Conservation (phyloP, 2,329 filamentous ascomycete genomes). For the Coniochaeta hoffmannii region DNA sequence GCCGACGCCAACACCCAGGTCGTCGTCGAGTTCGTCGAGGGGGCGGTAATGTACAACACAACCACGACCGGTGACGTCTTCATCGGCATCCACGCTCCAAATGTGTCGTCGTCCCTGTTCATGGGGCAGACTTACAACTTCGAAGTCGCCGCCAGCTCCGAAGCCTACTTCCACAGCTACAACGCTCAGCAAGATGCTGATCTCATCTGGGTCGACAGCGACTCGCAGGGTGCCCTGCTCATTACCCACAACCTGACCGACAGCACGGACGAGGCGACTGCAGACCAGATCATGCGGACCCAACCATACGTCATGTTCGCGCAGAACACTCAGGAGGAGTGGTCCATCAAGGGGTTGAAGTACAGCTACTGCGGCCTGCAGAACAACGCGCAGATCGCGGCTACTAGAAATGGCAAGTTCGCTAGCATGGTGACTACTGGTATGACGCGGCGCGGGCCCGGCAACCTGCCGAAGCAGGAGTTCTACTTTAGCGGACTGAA, state of each 20-base stretch:
- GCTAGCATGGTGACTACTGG: conserved; percentile 44
- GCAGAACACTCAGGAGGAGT: conserved; percentile 46
- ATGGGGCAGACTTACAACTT: conserved; percentile 63
- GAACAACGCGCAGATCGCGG: conserved; percentile 55
- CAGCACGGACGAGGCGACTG: conserved; percentile 37
- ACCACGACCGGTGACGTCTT: conserved; percentile 62
- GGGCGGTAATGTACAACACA: conserved; percentile 60
- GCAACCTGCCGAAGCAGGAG: conserved; percentile 71
- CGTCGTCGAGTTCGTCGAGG: conserved; percentile 50
- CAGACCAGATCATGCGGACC: conserved; percentile 47
- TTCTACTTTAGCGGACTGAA: conserved; percentile 78
- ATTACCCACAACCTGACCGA: conserved; percentile 67
- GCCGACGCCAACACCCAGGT: conserved; percentile 35
- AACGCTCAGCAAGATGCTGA: conserved; percentile 43
- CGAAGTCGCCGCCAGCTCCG: conserved; percentile 74
- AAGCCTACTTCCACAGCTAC: conserved; percentile 66
- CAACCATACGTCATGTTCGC: conserved; percentile 75
- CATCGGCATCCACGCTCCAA: conserved; percentile 67
- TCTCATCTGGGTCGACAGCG: conserved; percentile 77
- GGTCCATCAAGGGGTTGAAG: conserved; percentile 59
- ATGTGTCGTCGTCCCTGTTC: conserved; percentile 52
- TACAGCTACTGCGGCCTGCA: conserved; percentile 78
- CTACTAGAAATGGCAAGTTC: conserved; percentile 44
- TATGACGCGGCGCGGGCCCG: conserved; percentile 62
- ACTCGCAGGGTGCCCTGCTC: conserved; percentile 70